These are phyloP conservation scores for Aspergillus hancockii DNA, from an alignment of 495 filamentous ascomycete species.

Conservation along the genomic window DNA sequence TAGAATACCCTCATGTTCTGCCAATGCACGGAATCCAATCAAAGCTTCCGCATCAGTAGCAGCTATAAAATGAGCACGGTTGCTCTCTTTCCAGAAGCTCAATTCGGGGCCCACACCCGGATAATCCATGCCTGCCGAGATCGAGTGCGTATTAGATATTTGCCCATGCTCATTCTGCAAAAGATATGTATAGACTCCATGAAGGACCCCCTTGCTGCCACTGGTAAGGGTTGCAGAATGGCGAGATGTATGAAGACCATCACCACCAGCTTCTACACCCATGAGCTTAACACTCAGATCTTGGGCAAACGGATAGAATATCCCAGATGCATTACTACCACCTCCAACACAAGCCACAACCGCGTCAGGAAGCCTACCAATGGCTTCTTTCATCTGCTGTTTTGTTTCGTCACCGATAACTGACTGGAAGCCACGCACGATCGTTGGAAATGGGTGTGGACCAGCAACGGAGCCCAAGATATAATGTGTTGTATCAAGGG, in stretches of 20 bases:
- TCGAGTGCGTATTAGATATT: constrained; percentile 90
- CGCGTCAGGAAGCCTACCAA: constrained; percentile 88
- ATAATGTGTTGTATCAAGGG: constrained; percentile 87
- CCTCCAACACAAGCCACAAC: constrained; percentile 96
- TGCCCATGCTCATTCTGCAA: constrained; percentile 90
- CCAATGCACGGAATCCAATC: constrained; percentile 76
- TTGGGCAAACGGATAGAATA: constrained; percentile 96
- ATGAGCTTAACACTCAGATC: constrained; percentile 83
- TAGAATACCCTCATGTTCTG: constrained; percentile 91
- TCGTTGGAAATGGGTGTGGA: constrained; percentile 92
- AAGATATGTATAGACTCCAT: constrained; percentile 94
- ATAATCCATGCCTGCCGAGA: constrained; percentile 95
- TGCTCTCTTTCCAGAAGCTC: constrained; percentile 84
- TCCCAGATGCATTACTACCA: constrained; percentile 86
- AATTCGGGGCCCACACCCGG: constrained; percentile 95
- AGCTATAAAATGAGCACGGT: constrained; percentile 83
- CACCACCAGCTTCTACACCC: constrained; percentile 93
- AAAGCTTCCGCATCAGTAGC: constrained; percentile 95
- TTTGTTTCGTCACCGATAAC: constrained; percentile 94
- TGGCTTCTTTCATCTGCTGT: constrained; percentile 75
- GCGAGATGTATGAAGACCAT: constrained; percentile 80
- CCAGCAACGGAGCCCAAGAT: constrained; percentile 95
- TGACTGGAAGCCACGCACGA: constrained; percentile 92
- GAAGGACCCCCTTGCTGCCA: constrained; percentile 87
- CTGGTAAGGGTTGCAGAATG: constrained; percentile 87